Conservation (phyloP, 2,329 filamentous ascomycete species). For the Aspergillus pseudotamarii region DNA sequence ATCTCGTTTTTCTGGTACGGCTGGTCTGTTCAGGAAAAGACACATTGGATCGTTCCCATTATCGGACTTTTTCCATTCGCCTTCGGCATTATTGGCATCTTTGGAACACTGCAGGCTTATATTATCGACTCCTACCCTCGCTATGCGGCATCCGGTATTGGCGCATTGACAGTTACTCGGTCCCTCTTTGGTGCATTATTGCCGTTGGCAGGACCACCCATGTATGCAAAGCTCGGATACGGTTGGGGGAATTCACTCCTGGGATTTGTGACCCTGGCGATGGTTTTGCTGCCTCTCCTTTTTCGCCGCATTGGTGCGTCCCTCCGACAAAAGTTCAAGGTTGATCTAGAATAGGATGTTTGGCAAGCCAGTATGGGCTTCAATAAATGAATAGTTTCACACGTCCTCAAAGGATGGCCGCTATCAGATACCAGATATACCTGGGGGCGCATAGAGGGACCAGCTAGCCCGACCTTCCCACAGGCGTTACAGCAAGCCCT, state of each 20-base stretch:
- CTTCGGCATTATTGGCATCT: constrained; percentile 54
- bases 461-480: neutral
- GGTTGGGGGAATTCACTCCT: constrained; percentile 13
- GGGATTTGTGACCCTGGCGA: constrained; percentile 4
- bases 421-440: neutral
- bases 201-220: constrained; percentile 7
- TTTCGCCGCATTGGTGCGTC: neutral
- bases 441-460: no score
- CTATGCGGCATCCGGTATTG: constrained; percentile 53
- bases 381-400: neutral
- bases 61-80: constrained; percentile 59
- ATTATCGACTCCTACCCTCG: constrained; percentile 59
- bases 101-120: constrained; percentile 61
- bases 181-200: constrained; percentile 39
- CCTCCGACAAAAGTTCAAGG: neutral
- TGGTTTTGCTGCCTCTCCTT: constrained; percentile 4
- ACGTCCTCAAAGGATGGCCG: neutral
- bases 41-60: constrained; percentile 62
- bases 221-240: constrained; percentile 8
- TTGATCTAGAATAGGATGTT: neutral
- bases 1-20: constrained; percentile 61
- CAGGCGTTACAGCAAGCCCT: neutral
- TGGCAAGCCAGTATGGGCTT: no score
- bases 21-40: constrained; percentile 54
- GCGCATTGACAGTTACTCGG: constrained; percentile 56